These are phyloP conservation scores for Penicillium samsonianum DNA, from an alignment of 495 filamentous ascomycete species.

Conservation along the genomic window DNA sequence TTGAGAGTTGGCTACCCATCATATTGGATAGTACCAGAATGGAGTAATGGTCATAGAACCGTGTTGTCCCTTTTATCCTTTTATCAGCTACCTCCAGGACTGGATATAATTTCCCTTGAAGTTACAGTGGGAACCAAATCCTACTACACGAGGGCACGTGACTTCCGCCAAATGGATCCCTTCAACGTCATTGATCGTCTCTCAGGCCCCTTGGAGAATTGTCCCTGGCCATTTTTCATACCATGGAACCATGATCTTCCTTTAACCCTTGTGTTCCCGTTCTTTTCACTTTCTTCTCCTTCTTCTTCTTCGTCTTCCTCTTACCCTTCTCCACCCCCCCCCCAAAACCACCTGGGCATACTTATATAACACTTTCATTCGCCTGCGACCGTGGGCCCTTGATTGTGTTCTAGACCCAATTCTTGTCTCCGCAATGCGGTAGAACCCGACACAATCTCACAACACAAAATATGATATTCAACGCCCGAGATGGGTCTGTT, in stretches of 20 bases:
- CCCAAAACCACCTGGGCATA: not conserved
- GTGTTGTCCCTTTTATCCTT: not conserved
- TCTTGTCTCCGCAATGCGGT: constrained; percentile 30
- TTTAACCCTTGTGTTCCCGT: constrained; percentile 16
- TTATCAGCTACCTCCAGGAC: not conserved
- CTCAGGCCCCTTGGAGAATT: constrained; percentile 13
- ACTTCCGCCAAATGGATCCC: not conserved
- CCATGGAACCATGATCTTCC: constrained; percentile 29
- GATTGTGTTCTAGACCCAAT: constrained; percentile 5
- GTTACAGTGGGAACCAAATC: not conserved
- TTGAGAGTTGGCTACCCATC: not conserved
- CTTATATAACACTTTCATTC: constrained; percentile 1
- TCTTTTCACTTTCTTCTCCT: not conserved
- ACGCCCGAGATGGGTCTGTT: constrained; percentile 29
- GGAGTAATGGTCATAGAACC: not conserved
- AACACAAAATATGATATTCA: constrained; percentile 29
- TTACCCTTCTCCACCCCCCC: not conserved
- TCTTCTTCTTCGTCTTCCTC: constrained; percentile 3
- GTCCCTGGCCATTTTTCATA: constrained; percentile 10
- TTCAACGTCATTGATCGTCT: constrained; percentile 12
- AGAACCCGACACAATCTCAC: constrained; percentile 10
- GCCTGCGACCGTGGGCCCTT: constrained; percentile 7
- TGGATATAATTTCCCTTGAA: not conserved
- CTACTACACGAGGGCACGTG: constrained; percentile 6
- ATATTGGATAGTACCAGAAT: not conserved